Conservation (phyloP, 2,329 filamentous ascomycete species). For the Aureobasidium sp. region DNA sequence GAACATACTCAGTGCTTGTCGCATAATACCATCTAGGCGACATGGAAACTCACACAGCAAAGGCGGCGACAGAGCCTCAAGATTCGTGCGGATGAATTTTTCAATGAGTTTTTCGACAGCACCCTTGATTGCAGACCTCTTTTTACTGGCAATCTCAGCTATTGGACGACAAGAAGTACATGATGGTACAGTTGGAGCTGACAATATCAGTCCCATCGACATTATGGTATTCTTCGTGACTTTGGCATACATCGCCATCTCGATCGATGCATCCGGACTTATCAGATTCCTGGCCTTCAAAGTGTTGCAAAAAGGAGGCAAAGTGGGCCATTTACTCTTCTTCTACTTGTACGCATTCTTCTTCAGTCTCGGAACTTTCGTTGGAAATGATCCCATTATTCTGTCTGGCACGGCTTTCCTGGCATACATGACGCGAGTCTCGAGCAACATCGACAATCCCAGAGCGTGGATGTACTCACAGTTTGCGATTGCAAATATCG, state of each 20-base stretch:
- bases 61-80: constrained; percentile 18
- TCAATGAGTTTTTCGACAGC: constrained; percentile 65
- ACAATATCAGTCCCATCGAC: constrained; percentile 60
- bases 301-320: constrained; percentile 58
- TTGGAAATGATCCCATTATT: constrained; percentile 70
- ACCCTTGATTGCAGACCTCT: constrained; percentile 61
- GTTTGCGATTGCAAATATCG: constrained; percentile 64
- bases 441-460: constrained; percentile 62
- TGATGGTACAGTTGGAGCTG: constrained; percentile 58
- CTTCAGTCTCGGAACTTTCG: constrained; percentile 57
- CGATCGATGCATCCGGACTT: constrained; percentile 65
- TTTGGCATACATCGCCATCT: constrained; percentile 67
- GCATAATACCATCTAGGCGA: constrained; percentile 45
- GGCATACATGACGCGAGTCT: constrained; percentile 68
- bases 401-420: constrained; percentile 66
- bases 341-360: constrained; percentile 69
- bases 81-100: constrained; percentile 46
- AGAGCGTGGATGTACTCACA: constrained; percentile 66
- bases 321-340: constrained; percentile 59
- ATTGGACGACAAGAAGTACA: constrained; percentile 59
- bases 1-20: constrained; percentile 35
- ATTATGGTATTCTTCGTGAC: constrained; percentile 71
- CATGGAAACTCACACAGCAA: constrained; percentile 15
- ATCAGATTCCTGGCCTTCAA: constrained; percentile 64
- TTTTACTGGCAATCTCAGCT: constrained; percentile 59